Evolutionary conservation across 169 alveolate species (phyloP), one percentile per base, ranked within the genome.

Genomic region (Babesia bovis): DNA sequence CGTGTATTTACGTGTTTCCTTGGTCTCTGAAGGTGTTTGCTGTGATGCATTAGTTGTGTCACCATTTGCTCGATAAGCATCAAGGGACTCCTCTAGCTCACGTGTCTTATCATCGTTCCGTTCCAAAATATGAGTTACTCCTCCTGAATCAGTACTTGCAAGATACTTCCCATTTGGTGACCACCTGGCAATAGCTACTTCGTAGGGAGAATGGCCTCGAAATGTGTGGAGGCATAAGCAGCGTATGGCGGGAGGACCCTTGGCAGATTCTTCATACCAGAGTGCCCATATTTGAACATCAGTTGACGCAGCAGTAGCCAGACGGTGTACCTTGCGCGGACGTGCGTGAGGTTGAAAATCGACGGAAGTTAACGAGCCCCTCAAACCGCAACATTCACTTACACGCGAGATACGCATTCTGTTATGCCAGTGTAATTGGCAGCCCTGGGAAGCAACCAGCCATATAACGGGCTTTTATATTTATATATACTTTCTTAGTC

Each of bases 141-240:
- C 88, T 10, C 88, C 84, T 2, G 88, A 60, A 42, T 81, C 84
- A 13, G 84, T 71, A 57, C 88, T 81, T 17, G 84, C 83, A n/a
- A 81, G 70, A 60, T 70, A 66, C 25, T 53, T 42, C 2, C 88
- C 88, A 52, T 81, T 71, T 0, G 84, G 84, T 28, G 88, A 81
- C 83, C 83, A 81, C 59, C 88, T 71, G 9, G 63, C 88, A 3
- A 79, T 70, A 25, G 78, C 63, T 3, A 81, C 85, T 25, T 81
- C 88, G 55, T 71, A 71, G 5, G 88, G 88, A 0, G 88, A 58
- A 53, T 81, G 88, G 7, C 61, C 83, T 13, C 40, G 30, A 68
- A 61, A 70, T 28, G 83, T 81, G 72, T 61, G 58, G 26, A 81
- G 73, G 33, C 73, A 56, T n/a, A 70, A 52, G 33, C 88, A 81